Evolutionary conservation across 163 green algal species (phyloP).

Genomic region (Chloromonas sp.): DNA sequence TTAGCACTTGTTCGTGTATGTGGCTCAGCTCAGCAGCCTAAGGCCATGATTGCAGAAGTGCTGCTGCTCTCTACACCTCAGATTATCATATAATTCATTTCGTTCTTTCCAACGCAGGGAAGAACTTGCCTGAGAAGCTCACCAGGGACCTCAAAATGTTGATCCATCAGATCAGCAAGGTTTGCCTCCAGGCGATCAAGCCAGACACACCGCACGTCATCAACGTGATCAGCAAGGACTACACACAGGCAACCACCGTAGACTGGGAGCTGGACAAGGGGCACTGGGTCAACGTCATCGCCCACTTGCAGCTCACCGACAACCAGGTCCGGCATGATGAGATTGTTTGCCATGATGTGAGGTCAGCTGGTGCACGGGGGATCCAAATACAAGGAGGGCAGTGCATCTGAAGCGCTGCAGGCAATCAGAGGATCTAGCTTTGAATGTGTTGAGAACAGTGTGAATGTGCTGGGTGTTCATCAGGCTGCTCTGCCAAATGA

Average conservation of each 20-base stretch:
- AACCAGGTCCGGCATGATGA: slow-evolving; percentile 17
- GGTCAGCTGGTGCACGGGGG: background rate
- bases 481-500: too few relatives aligned
- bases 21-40: too few relatives aligned
- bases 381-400: too few relatives aligned
- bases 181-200: slow-evolving; percentile 39
- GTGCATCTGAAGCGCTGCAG: too few relatives aligned
- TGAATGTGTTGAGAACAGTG: too few relatives aligned
- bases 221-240: slow-evolving; percentile 33
- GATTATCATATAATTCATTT: too few relatives aligned
- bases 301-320: slow-evolving; percentile 33
- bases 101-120: slow-evolving; percentile 13
- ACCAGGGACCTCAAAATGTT: slow-evolving; percentile 29
- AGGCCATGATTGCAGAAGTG: too few relatives aligned
- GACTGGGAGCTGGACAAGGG: slow-evolving; percentile 39
- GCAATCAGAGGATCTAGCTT: too few relatives aligned
- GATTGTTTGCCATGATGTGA: background rate
- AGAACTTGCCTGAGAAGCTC: slow-evolving; percentile 32
- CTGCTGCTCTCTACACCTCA: too few relatives aligned
- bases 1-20: too few relatives aligned
- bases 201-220: slow-evolving; percentile 33
- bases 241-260: slow-evolving; percentile 16
- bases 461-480: too few relatives aligned
- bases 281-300: slow-evolving; percentile 39
- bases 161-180: slow-evolving; percentile 41